phyloP scores from a whole-genome alignment of 345 rosid genomes.

The Linum tenue region DNA sequence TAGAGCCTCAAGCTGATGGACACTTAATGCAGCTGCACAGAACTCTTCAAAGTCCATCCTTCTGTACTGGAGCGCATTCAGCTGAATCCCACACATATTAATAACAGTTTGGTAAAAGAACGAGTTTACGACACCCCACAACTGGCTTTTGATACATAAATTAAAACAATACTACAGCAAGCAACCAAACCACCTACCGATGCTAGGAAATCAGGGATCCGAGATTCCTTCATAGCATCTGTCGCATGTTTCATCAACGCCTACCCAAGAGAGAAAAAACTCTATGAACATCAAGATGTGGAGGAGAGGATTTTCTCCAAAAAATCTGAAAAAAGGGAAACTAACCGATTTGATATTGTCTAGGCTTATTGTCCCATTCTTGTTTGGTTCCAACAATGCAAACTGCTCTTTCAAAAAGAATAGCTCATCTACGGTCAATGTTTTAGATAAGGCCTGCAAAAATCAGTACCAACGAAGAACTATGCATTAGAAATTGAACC shows the following conservation, averaged over 20 bases:
- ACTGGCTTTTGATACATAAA: too few species aligned
- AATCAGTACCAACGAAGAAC: background rate
- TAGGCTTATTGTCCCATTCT: slow-evolving; percentile 64
- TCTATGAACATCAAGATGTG: background rate
- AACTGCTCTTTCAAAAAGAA: slow-evolving; percentile 72
- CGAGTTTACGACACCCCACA: background rate
- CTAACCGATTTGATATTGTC: slow-evolving; percentile 63
- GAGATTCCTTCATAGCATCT: slow-evolving; percentile 90
- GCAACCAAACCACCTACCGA: slow-evolving; percentile 39
- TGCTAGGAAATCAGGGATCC: slow-evolving; percentile 74
- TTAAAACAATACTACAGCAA: background rate
- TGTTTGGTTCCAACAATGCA: slow-evolving; percentile 68
- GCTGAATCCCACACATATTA: slow-evolving; percentile 21
- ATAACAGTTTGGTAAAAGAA: background rate
- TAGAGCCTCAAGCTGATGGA: slow-evolving; percentile 76
- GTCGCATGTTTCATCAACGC: slow-evolving; percentile 79
- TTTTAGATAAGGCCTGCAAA: slow-evolving; percentile 83
- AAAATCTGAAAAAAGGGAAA: background rate
- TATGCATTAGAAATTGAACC: too few species aligned
- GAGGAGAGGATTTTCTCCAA: background rate
- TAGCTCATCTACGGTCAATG: slow-evolving; percentile 77
- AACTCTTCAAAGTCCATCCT: slow-evolving; percentile 79
- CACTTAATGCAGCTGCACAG: slow-evolving; percentile 82
- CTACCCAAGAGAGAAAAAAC: slow-evolving; percentile 28
- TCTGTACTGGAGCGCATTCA: slow-evolving; percentile 62